phyloP scores from a whole-genome alignment of 225 moss, liverwort and hornwort genomes.

The Sphagnum contortum region DNA sequence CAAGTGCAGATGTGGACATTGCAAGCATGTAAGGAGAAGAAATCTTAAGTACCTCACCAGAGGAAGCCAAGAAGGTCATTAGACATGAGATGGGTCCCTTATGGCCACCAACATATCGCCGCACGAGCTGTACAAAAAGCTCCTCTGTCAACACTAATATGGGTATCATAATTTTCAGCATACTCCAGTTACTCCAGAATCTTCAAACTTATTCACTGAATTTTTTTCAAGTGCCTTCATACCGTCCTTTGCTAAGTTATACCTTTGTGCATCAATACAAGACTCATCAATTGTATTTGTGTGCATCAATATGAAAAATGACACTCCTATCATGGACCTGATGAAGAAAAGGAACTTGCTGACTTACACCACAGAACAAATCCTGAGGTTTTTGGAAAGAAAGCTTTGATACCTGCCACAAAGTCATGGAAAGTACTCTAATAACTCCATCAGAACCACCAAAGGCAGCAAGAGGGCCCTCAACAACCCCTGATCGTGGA shows the following conservation, averaged over 20 bases:
- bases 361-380: no score
- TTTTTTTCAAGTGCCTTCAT: no score
- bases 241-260: no score
- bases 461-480: constrained; percentile 95
- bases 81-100: constrained; percentile 87
- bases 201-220: neutral
- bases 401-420: constrained; percentile 53
- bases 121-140: constrained; percentile 53
- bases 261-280: no score
- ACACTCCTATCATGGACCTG: no score
- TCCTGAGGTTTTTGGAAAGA: no score
- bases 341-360: no score
- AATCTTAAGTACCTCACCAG: constrained; percentile 63
- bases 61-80: constrained; percentile 65
- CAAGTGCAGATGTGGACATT: no score
- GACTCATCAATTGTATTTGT: no score
- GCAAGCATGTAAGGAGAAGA: no score
- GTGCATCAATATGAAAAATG: no score
- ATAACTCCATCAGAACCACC: constrained; percentile 94
- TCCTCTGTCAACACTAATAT: neutral
- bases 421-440: constrained; percentile 90
- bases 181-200: neutral
- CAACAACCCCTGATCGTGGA: constrained; percentile 80
- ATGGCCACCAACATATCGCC: constrained; percentile 78
- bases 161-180: neutral